Percentiles rank a stretch among this genome's conserved stretches.
Conservation (phyloP, 495 filamentous ascomycete genomes). For the Lindgomyces ingoldianus region DNA sequence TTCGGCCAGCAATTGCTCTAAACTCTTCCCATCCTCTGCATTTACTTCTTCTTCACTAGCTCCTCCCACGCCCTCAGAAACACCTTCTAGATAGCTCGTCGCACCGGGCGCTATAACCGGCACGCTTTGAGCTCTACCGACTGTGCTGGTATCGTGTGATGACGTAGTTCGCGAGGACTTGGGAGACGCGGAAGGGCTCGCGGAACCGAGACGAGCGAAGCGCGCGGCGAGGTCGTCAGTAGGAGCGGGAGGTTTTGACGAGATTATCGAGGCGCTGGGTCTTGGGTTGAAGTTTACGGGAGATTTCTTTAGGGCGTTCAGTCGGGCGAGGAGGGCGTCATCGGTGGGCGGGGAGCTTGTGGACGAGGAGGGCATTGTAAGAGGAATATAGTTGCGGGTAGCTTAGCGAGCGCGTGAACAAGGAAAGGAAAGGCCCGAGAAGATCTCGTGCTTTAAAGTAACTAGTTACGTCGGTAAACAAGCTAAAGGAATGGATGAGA, state of each 20-base stretch:
- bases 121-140: too few relatives aligned
- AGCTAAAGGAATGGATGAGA: too few relatives aligned
- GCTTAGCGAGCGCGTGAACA: too few relatives aligned
- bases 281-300: constrained; percentile 31
- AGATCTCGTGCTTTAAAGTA: too few relatives aligned
- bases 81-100: constrained; percentile 33
- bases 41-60: constrained; percentile 19
- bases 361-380: background rate
- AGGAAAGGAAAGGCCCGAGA: too few relatives aligned
- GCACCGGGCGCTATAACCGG: constrained; percentile 34
- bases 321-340: constrained; percentile 44
- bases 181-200: constrained; percentile 7
- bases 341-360: constrained; percentile 20
- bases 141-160: background rate
- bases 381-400: too few relatives aligned
- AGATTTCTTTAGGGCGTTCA: constrained; percentile 45
- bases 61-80: constrained; percentile 30
- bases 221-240: constrained; percentile 39
- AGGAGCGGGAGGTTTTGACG: constrained; percentile 6
- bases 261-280: constrained; percentile 2
- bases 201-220: constrained; percentile 37
- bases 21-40: constrained; percentile 39
- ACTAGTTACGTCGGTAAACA: too few relatives aligned
- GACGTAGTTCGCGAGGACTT: constrained; percentile 7
- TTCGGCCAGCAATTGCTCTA: constrained; percentile 47